Base-by-base conservation (phyloP, 805 yeast genomes). In the Sungouiozyma ichnusensis region DNA sequence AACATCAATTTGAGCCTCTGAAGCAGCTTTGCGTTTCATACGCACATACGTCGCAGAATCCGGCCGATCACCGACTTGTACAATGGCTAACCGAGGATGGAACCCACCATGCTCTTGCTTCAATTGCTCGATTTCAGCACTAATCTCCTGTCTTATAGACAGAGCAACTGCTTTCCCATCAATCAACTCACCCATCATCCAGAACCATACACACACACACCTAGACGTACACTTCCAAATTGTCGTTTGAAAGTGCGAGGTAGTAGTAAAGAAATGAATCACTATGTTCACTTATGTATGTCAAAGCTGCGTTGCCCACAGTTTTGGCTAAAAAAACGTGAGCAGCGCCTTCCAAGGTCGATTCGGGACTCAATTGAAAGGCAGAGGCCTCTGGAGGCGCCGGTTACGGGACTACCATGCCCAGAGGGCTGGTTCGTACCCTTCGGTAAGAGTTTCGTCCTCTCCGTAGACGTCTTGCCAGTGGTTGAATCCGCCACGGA, bases 1-100 rank as follows among this genome's bases (percentile, higher is more conserved):
- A 44, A 92, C 85, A 32, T 66, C 67, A 44, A 92, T 81, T 44
- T 81, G 80, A 24, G 94, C 88, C 48, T 85, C 88, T 38, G 74
- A 68, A 29, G 95, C 94, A 13, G 96, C 94, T 67, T 84, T 87
- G 50, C 85, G 71, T 65, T 90, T 90, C 81, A 88, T 85, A 48
- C 81, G 76, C 42, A 90, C 97, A 65, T 90, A 90, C 9, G 95
- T 85, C 13, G 85, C 74, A 2, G 95, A 85, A 60, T 90, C 98
- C 24, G 90, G 90, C 48, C 97, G 73, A 40, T 69, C 72, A 35
- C 97, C 97, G 29, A 90, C 94, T 65, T 90, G 97, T 46, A 90
- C 70, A 52, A 90, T 87, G 33, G 85, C 79, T 53, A 90, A 69
- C 42, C 73, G 72, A 7, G 97, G 97, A 46, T 71, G 67, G 66